Evolutionary conservation across 352 stramenopile genomes (phyloP).

Genomic region (Phytophthora pseudosyringae): DNA sequence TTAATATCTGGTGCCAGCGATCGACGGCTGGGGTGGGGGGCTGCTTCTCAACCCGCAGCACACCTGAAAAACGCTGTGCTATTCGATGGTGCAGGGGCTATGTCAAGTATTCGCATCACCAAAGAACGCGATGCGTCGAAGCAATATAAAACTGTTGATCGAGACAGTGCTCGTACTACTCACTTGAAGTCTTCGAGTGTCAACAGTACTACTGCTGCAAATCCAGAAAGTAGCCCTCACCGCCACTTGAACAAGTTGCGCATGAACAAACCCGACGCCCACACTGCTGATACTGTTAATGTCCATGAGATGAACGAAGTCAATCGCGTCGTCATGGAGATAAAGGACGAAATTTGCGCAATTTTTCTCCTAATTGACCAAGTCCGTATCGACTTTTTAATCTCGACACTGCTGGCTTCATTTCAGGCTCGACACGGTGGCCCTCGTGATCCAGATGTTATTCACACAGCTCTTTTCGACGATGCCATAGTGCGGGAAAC

Average conservation of each 20-base stretch:
- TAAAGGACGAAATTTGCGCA: constrained; percentile 76
- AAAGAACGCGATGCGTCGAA: constrained; percentile 36
- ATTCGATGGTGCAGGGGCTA: constrained; percentile 38
- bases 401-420: constrained; percentile 59
- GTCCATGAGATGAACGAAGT: constrained; percentile 49
- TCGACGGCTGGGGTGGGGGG: constrained; percentile 18
- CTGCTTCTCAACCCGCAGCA: constrained; percentile 12
- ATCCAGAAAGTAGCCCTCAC: constrained; percentile 16
- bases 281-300: constrained; percentile 9
- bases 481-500: constrained; percentile 32
- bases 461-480: constrained; percentile 36
- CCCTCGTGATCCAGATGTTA: constrained; percentile 30
- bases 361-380: constrained; percentile 67
- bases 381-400: constrained; percentile 68
- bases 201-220: constrained; percentile 2
- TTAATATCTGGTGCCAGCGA: constrained; percentile 16
- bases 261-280: constrained; percentile 19
- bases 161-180: not conserved
- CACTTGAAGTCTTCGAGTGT: constrained; percentile 1
- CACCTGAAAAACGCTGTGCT: constrained; percentile 46
- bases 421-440: constrained; percentile 47
- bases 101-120: constrained; percentile 39
- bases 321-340: constrained; percentile 69
- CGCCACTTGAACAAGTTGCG: constrained; percentile 29
- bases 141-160: constrained; percentile 24